Percentiles rank a stretch among this genome's conserved stretches.
These are phyloP conservation scores for Podospora bellae-mahoneyi DNA, from an alignment of 495 filamentous ascomycete genomes.

Conservation along the genomic window DNA sequence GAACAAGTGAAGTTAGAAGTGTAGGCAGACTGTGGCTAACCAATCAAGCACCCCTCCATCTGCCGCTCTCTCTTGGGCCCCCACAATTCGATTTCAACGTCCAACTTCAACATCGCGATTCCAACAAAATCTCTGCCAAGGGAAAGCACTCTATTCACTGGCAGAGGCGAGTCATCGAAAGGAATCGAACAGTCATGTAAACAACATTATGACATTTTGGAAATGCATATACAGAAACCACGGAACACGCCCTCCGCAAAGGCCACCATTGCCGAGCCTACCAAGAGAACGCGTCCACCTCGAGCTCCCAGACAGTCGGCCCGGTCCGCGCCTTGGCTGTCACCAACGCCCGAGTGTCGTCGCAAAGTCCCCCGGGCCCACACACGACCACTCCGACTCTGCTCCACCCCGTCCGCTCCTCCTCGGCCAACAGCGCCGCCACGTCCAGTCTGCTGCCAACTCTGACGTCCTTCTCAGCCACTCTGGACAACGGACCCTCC, in stretches of 20 bases:
- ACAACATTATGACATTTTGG: not conserved
- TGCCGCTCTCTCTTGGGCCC: not conserved
- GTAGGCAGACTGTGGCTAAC: not conserved
- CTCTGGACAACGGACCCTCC: conserved; percentile 19
- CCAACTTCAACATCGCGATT: not conserved
- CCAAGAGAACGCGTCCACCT: conserved; percentile 26
- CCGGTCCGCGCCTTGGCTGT: conserved; percentile 13
- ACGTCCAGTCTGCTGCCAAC: conserved; percentile 37
- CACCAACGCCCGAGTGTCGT: conserved; percentile 23
- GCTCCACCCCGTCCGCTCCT: conserved; percentile 30
- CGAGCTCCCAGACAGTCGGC: conserved; percentile 20
- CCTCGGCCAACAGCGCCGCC: conserved; percentile 25
- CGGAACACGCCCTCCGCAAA: not conserved
- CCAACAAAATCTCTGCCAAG: not conserved
- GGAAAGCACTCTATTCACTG: not conserved
- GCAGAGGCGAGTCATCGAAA: not conserved
- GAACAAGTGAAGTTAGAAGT: not conserved
- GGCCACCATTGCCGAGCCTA: conserved; percentile 3
- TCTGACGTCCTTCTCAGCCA: conserved; percentile 32
- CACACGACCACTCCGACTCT: conserved; percentile 40
- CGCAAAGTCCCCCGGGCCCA: conserved; percentile 31
- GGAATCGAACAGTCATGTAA: not conserved
- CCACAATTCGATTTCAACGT: not conserved
- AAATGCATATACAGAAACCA: not conserved
- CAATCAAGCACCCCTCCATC: not conserved